A percentile compares a stretch with the other conserved stretches of the same genome.
These are phyloP conservation scores for Rhodamnia argentea DNA, from an alignment of 345 rosid genomes.

Conservation along the genomic window DNA sequence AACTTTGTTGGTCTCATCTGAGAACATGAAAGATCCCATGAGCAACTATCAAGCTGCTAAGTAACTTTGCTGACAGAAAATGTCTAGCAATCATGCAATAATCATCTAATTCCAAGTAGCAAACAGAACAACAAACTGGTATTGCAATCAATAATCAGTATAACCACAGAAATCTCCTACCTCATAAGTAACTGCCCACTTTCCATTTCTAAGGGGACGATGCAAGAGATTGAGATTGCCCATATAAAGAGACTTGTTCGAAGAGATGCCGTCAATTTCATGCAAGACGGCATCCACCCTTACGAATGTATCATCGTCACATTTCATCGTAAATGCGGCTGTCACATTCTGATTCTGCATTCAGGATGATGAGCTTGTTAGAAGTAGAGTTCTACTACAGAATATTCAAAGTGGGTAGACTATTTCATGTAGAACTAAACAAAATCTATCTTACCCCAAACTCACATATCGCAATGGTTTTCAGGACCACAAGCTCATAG, in stretches of 20 bases:
- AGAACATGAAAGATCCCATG: not conserved
- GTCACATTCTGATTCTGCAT: conserved; percentile 79
- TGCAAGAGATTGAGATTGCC: conserved; percentile 93
- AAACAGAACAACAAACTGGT: not conserved
- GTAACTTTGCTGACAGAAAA: not conserved
- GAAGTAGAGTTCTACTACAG: not conserved
- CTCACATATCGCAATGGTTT: conserved; percentile 90
- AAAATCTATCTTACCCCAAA: conserved; percentile 55
- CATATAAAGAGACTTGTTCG: conserved; percentile 75
- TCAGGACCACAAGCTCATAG: conserved; percentile 92
- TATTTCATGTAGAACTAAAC: not conserved
- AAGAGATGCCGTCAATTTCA: conserved; percentile 57
- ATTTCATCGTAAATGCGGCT: conserved; percentile 80
- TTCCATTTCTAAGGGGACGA: conserved; percentile 86
- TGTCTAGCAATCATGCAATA: not conserved
- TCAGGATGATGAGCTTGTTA: not conserved
- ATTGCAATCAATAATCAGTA: not conserved
- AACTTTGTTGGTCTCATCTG: not conserved
- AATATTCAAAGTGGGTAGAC: not conserved
- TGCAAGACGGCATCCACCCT: conserved; percentile 71
- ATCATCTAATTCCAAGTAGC: not conserved
- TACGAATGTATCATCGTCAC: conserved; percentile 93
- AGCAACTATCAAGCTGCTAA: not conserved
- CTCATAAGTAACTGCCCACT: conserved; percentile 96
- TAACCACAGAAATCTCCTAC: conserved; percentile 12